phyloP scores from a whole-genome alignment of 352 stramenopile genomes.

The Nothophytophthora sp. region DNA sequence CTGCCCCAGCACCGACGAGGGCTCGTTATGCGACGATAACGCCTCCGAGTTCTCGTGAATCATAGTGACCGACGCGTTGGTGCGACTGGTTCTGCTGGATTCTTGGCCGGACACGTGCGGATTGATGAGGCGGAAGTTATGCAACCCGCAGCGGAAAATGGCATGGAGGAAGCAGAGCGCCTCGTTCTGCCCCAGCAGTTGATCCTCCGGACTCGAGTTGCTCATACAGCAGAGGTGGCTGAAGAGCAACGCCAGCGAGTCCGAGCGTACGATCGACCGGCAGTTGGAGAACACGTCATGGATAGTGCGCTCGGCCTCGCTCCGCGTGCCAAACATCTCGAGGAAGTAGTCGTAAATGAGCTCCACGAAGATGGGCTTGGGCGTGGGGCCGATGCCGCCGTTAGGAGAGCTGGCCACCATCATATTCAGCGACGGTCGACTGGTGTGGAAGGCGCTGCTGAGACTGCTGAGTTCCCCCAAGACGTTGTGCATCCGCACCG shows the following conservation, averaged over 20 bases:
- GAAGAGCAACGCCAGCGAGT: slow-evolving; percentile 61
- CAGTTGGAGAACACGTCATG: slow-evolving; percentile 86
- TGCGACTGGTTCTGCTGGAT: too few relatives aligned
- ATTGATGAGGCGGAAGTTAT: slow-evolving; percentile 56
- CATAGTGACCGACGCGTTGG: not conserved
- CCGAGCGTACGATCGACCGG: slow-evolving; percentile 36
- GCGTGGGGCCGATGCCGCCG: slow-evolving; percentile 55
- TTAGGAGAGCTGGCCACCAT: slow-evolving; percentile 39
- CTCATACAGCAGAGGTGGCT: slow-evolving; percentile 74
- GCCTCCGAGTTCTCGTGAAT: not conserved
- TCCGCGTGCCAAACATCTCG: slow-evolving; percentile 63
- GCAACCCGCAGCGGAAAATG: slow-evolving; percentile 60
- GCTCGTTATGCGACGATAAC: not conserved
- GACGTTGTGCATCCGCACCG: slow-evolving; percentile 23
- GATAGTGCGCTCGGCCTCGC: slow-evolving; percentile 77
- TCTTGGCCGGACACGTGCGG: slow-evolving; percentile 2
- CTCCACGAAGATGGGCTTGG: slow-evolving; percentile 67
- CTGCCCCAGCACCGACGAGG: not conserved
- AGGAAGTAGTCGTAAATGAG: slow-evolving; percentile 80
- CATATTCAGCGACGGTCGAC: slow-evolving; percentile 12
- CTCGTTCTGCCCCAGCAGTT: slow-evolving; percentile 70
- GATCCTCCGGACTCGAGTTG: slow-evolving; percentile 54
- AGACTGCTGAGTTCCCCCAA: slow-evolving; percentile 51
- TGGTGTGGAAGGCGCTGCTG: slow-evolving; percentile 33
- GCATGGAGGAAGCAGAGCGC: slow-evolving; percentile 59